Evolutionary conservation across 441 rosid species (phyloP).

Genomic region (Rhodomyrtus psidioides): DNA sequence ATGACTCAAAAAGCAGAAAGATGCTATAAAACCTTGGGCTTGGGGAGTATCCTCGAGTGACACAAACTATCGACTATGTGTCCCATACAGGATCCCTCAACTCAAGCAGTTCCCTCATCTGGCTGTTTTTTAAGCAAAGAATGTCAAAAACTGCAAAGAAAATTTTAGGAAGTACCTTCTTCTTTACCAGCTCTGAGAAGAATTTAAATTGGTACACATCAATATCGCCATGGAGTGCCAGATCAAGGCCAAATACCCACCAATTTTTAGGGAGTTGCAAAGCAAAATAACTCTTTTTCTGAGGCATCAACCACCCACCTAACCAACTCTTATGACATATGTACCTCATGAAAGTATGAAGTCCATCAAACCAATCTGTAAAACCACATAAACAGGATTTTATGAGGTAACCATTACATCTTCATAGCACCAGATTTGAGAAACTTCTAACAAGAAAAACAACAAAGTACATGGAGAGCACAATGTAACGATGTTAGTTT

Average conservation of each 20-base stretch:
- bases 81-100: neutral
- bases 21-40: neutral
- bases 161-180: conserved; percentile 45
- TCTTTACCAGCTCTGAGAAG: conserved; percentile 63
- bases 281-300: conserved; percentile 97
- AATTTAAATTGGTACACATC: conserved; percentile 98
- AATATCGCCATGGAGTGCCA: conserved; percentile 96
- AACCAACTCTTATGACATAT: conserved; percentile 99
- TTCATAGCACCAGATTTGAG: neutral
- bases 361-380: conserved; percentile 98
- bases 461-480: neutral
- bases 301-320: conserved; percentile 99
- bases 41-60: neutral
- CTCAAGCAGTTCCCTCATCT: neutral
- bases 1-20: neutral
- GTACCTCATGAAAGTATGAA: conserved; percentile 95
- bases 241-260: conserved; percentile 99
- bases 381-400: neutral
- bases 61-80: neutral
- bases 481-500: neutral
- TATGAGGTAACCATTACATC: neutral
- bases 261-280: conserved; percentile 89
- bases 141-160: neutral
- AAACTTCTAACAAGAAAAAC: neutral
- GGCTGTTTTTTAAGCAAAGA: neutral